A percentile compares a stretch with the other conserved stretches of the same genome.
These are phyloP conservation scores for Neofusicoccum parvum DNA, from an alignment of 2,329 filamentous ascomycete species.

Conservation along the genomic window DNA sequence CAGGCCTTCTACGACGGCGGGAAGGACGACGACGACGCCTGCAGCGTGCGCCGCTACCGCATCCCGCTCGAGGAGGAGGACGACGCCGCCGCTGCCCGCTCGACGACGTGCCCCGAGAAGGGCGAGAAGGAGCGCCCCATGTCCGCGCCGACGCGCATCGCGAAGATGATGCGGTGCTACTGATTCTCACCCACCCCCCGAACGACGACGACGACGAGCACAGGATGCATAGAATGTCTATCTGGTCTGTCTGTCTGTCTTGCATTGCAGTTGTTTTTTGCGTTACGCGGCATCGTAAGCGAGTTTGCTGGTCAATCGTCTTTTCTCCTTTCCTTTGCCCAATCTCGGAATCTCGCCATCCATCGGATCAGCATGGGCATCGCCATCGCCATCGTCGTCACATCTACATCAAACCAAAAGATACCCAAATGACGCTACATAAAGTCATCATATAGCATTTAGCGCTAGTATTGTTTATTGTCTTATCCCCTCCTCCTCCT, in stretches of 20 bases:
- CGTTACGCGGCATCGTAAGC: too few species aligned
- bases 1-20: conserved; percentile 36
- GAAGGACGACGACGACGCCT: conserved; percentile 31
- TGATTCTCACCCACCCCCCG: neutral
- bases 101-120: neutral
- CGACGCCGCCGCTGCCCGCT: neutral
- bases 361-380: neutral
- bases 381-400: too few species aligned
- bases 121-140: conserved; percentile 3
- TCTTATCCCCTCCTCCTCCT: neutral
- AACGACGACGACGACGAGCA: neutral
- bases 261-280: too few species aligned
- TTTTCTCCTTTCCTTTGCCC: neutral
- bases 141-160: neutral
- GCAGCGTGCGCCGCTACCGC: conserved; percentile 41
- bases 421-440: conserved; percentile 19
- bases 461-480: conserved; percentile 10
- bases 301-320: conserved; percentile 2
- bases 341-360: neutral
- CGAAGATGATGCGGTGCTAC: neutral
- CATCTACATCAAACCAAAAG: neutral
- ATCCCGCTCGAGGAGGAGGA: conserved; percentile 33
- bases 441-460: conserved; percentile 1
- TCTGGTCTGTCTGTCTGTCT: neutral
- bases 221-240: conserved; percentile 5